Evolutionary conservation across 345 rosid genomes (phyloP).

Genomic region (Trapa incisa): DNA sequence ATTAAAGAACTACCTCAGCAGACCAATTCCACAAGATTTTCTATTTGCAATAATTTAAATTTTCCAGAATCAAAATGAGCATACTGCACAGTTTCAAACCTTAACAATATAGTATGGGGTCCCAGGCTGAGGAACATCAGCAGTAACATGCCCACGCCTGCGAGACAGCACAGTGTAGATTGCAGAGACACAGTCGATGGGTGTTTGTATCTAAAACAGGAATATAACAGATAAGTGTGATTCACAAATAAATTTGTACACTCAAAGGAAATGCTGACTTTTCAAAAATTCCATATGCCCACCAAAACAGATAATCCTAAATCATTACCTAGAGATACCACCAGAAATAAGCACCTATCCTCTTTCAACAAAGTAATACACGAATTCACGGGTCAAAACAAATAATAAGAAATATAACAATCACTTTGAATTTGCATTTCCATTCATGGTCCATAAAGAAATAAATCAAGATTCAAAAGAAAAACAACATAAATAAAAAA

Average conservation of each 20-base stretch:
- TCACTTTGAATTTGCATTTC: not conserved
- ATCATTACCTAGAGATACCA: not conserved
- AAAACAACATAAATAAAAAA: not conserved
- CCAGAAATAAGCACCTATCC: not conserved
- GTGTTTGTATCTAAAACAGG: slow-evolving; percentile 79
- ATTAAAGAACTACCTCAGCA: not conserved
- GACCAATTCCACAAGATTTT: not conserved
- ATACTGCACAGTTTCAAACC: slow-evolving; percentile 22
- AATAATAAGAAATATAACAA: not conserved
- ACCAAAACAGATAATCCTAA: not conserved
- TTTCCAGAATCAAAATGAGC: not conserved
- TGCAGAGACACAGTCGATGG: slow-evolving; percentile 89
- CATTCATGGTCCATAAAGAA: not conserved
- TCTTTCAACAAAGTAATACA: not conserved
- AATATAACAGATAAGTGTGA: not conserved
- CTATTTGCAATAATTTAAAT: not conserved
- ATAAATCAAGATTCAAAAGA: not conserved
- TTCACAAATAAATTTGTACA: not conserved
- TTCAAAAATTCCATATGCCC: not conserved
- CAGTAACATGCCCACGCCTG: slow-evolving; percentile 93
- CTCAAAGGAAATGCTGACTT: not conserved
- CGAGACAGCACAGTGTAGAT: slow-evolving; percentile 88
- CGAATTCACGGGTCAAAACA: not conserved
- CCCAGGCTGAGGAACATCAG: slow-evolving; percentile 97
- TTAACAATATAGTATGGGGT: slow-evolving; percentile 93